Evolutionary conservation across 176 grass and related monocot species (phyloP), one percentile per base, ranked within the genome.

Genomic region (Oryza glaberrima): DNA sequence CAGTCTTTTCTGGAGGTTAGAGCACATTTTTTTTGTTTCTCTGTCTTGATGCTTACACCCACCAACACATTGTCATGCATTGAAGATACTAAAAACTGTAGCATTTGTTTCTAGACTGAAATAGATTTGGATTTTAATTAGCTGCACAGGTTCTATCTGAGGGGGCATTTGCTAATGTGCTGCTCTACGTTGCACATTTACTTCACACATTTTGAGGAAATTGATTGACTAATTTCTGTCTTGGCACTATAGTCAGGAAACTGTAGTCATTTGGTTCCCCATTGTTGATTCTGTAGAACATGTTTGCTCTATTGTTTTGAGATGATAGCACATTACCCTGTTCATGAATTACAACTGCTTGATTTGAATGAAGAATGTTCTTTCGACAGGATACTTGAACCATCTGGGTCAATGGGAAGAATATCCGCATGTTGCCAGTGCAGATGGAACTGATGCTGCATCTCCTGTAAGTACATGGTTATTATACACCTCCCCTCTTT

Each of bases 1-100:
- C 34, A 60, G 30, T 78, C 75, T 80, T 83, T 52, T 84, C 77
- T 86, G 80, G 81, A 83, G 86, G 90, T 92, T 76, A 89, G 83
- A 70, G 70, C 51, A 6, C 9, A 14, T 56, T 56, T 72, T 72
- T 78, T 78, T 23, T 77, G 4, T 66, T 72, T 78, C 8, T 79
- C 54, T 74, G 8, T 70, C 14, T 49, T 80, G 36, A 80, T 80
- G 68, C 32, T 32, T 67, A 79, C 81, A 54, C 16, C 54, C 43
- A 72, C 34, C 20, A 13, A 51, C 38, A 54, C 16, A 60, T 77
- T 72, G 12, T 7, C 64, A 45, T 30, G 66, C 51, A 3, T 13
- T 49, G 28, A 49, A 65, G 76, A 70, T 61, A 69, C 25, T 61
- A 56, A 67, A 56, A 67, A 77, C 34, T 69, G 5, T 30, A 44